Conservation (phyloP, 495 filamentous ascomycete genomes). For the Hypoxylon crocopeplum region DNA sequence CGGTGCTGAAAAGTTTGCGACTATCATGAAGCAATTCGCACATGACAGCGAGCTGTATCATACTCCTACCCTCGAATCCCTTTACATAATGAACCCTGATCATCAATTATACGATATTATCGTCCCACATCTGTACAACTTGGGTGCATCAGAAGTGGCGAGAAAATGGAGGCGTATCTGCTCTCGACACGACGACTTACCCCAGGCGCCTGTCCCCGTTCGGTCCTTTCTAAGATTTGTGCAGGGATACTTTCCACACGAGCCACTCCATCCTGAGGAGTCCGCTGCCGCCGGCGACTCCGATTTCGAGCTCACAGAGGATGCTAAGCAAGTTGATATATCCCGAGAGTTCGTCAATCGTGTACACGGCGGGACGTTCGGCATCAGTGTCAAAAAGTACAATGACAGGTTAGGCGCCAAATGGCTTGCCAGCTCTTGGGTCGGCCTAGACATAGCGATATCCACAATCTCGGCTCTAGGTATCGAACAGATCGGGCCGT, state of each 20-base stretch:
- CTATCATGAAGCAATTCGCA: constrained; percentile 44
- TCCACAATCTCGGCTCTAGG: constrained; percentile 69
- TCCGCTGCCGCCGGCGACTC: constrained; percentile 8
- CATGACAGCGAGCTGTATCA: constrained; percentile 33
- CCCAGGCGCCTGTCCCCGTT: constrained; percentile 28
- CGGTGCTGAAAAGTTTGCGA: constrained; percentile 36
- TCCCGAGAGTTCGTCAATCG: constrained; percentile 52
- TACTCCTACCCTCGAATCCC: constrained; percentile 41
- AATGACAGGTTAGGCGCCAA: constrained; percentile 72
- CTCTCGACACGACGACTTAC: constrained; percentile 42
- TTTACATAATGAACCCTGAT: constrained; percentile 60
- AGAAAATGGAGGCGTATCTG: constrained; percentile 62
- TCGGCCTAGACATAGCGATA: constrained; percentile 70
- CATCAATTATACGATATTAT: constrained; percentile 66
- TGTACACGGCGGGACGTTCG: constrained; percentile 52
- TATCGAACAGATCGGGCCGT: constrained; percentile 70
- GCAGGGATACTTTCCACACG: constrained; percentile 39
- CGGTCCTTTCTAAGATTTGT: constrained; percentile 47
- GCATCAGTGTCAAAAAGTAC: constrained; percentile 56
- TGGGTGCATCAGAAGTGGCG: constrained; percentile 57
- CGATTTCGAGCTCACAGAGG: constrained; percentile 16
- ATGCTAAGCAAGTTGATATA: constrained; percentile 15
- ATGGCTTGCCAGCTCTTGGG: constrained; percentile 72
- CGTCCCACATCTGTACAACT: constrained; percentile 61
- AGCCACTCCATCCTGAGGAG: constrained; percentile 23